Percentiles rank a stretch among this genome's conserved stretches.
Evolutionary conservation across 164 flowering plant genomes (phyloP).

Genomic region (Protea cynaroides): DNA sequence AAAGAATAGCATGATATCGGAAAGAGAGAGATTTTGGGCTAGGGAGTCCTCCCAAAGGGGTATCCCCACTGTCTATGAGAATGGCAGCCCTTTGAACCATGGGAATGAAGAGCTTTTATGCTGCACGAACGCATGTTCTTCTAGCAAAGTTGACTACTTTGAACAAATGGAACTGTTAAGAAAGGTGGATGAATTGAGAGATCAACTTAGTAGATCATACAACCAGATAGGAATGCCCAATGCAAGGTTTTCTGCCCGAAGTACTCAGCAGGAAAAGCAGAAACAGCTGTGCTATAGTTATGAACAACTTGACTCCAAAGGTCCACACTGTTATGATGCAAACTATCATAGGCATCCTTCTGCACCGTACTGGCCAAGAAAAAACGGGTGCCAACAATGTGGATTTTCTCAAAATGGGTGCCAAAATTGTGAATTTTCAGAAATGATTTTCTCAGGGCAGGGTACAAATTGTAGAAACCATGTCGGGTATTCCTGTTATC

Average conservation of each 20-base stretch:
- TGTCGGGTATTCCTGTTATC: conserved; percentile 24
- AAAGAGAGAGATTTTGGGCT: conserved; percentile 19
- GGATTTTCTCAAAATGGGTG: conserved; percentile 21
- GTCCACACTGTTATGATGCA: conserved; percentile 8
- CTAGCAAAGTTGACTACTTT: conserved; percentile 18
- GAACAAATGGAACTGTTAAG: conserved; percentile 44
- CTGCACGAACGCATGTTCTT: conserved; percentile 16
- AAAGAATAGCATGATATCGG: conserved; percentile 24
- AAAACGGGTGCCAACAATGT: conserved; percentile 20
- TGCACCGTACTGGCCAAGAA: conserved; percentile 22
- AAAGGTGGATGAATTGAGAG: conserved; percentile 56
- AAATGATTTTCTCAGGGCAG: conserved; percentile 39
- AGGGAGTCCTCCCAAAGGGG: conserved; percentile 18
- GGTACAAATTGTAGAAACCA: conserved; percentile 27
- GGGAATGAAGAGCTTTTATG: conserved; percentile 19
- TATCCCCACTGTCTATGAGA: conserved; percentile 20
- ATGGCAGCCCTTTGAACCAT: conserved; percentile 30
- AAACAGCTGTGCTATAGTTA: conserved; percentile 12
- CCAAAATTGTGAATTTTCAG: conserved; percentile 17
- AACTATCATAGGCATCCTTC: conserved; percentile 18
- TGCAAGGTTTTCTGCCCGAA: conserved; percentile 17
- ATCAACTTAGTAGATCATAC: conserved; percentile 34
- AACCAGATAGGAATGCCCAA: conserved; percentile 13
- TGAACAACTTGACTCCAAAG: conserved; percentile 14
- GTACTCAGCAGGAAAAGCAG: conserved; percentile 19